phyloP scores from a whole-genome alignment of 768 basidiomycete genomes.

The Naganishia vaughanmartiniae region DNA sequence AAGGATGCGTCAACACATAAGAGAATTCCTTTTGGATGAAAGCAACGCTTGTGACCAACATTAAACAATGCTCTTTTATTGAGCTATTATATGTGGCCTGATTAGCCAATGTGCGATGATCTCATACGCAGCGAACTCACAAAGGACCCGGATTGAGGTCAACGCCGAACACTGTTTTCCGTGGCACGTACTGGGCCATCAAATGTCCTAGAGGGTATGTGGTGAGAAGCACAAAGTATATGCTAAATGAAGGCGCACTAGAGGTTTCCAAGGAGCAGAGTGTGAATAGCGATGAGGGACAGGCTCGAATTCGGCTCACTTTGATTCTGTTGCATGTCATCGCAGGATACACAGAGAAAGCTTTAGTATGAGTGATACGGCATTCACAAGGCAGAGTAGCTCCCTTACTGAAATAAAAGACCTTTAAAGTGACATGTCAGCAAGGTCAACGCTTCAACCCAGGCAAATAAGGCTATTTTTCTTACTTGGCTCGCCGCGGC shows the following conservation, averaged over 20 bases:
- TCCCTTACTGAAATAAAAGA: constrained; percentile 51
- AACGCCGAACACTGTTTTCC: constrained; percentile 33
- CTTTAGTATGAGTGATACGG: not conserved
- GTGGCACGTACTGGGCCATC: constrained; percentile 39
- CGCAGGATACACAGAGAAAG: not conserved
- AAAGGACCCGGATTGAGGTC: constrained; percentile 50
- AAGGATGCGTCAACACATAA: not conserved
- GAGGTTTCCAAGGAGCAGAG: not conserved
- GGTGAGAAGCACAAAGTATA: constrained; percentile 50
- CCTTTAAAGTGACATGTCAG: constrained; percentile 20
- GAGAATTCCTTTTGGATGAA: not conserved
- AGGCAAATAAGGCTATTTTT: not conserved
- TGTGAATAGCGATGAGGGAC: not conserved
- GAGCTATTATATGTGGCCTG: constrained; percentile 16
- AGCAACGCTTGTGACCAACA: constrained; percentile 35
- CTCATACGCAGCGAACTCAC: not conserved
- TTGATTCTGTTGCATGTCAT: constrained; percentile 24
- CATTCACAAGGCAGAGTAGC: not conserved
- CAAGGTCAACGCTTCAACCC: not conserved
- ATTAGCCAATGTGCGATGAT: not conserved
- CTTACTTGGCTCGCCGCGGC: constrained; percentile 45
- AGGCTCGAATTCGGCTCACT: constrained; percentile 5
- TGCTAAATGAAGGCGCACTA: constrained; percentile 47
- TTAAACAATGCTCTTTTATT: constrained; percentile 50
- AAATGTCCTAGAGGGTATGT: constrained; percentile 51